Conservation (phyloP, 2,329 filamentous ascomycete genomes). For the Aspergillus aculeatus region DNA sequence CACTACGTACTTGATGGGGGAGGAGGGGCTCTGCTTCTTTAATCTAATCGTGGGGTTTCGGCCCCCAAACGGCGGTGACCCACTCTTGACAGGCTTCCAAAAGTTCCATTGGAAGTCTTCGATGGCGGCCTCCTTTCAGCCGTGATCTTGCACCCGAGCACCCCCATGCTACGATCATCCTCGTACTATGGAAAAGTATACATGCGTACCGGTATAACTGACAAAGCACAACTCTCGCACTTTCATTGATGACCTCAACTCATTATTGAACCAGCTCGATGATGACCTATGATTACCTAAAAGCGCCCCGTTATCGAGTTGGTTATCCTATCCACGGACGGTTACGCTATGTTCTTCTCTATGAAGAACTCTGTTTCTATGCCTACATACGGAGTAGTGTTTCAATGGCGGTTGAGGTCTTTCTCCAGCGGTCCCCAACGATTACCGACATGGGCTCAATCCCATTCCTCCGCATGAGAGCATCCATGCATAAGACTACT, state of each 20-base stretch:
- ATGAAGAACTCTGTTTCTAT: too few species aligned
- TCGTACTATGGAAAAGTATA: conserved; percentile 6
- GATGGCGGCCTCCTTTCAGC: conserved; percentile 16
- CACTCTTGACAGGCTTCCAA: conserved; percentile 28
- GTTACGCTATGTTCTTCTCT: too few species aligned
- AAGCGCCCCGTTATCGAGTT: too few species aligned
- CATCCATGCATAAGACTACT: background rate
- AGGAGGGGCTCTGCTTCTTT: conserved; percentile 2
- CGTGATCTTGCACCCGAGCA: conserved; percentile 26
- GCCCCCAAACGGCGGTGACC: conserved; percentile 20
- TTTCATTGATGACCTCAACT: too few species aligned
- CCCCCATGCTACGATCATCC: conserved; percentile 25
- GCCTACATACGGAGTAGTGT: background rate
- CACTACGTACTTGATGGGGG: background rate
- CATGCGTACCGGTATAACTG: background rate
- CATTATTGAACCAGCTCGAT: too few species aligned
- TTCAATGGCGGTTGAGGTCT: background rate
- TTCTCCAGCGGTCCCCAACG: background rate
- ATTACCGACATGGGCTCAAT: background rate
- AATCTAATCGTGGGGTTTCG: conserved; percentile 14
- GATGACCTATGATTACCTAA: too few species aligned
- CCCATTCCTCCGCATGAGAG: background rate
- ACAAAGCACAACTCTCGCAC: background rate
- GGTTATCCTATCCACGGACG: too few species aligned
- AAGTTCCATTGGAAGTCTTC: conserved; percentile 20